phyloP scores from a whole-genome alignment of 805 yeast species.

The Candida xyloterini region DNA sequence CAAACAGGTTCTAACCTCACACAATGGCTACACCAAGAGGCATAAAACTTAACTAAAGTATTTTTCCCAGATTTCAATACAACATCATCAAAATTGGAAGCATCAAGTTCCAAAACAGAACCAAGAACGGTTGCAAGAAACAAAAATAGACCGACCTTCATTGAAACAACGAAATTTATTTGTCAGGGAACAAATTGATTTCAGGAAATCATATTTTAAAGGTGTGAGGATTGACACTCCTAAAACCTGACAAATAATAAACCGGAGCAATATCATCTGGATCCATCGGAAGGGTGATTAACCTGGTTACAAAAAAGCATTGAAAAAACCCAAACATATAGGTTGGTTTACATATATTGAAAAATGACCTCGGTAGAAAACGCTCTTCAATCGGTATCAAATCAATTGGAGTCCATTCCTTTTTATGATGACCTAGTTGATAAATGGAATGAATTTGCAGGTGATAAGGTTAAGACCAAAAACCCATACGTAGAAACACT shows the following conservation, averaged over 20 bases:
- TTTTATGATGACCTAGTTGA: constrained; percentile 58
- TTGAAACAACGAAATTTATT: neutral
- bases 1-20: constrained; percentile 52
- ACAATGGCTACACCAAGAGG: constrained; percentile 75
- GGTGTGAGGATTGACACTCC: too few species aligned
- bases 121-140: constrained; percentile 4
- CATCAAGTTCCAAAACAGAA: constrained; percentile 41
- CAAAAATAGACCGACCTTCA: constrained; percentile 2
- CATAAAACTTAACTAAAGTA: constrained; percentile 72
- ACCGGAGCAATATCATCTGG: neutral
- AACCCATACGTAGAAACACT: constrained; percentile 62
- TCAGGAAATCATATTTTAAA: too few species aligned
- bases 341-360: too few species aligned
- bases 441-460: constrained; percentile 63
- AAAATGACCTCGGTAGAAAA: neutral
- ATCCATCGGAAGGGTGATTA: neutral
- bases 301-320: too few species aligned
- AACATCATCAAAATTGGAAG: constrained; percentile 50
- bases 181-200: too few species aligned
- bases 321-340: too few species aligned
- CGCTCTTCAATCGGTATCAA: constrained; percentile 16
- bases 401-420: constrained; percentile 48
- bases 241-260: neutral
- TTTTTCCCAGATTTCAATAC: constrained; percentile 64
- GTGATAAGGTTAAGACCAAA: constrained; percentile 56